Evolutionary conservation across 1,284 basidiomycete species (phyloP), one percentile per base, ranked within the genome.

Genomic region (Puccinia triticina): DNA sequence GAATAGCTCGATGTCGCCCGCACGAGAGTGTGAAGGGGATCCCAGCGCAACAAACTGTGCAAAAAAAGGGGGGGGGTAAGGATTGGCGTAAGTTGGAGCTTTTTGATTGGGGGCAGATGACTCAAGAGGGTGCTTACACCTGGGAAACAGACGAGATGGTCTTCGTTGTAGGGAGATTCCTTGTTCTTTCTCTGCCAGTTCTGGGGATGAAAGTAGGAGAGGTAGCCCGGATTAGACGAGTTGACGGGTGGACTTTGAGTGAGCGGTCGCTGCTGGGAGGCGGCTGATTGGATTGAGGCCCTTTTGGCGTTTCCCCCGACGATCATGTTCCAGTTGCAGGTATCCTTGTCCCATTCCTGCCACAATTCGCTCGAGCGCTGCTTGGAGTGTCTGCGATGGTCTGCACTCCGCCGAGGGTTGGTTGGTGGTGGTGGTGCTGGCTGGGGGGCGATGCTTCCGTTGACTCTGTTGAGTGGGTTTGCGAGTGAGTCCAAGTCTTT

Each of bases 141-240:
- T 46, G 78, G 78, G 55, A 80, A 80, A 50, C 69, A 72, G 50
- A 80, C 78, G 0, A 80, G 59, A 69, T 80, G 78, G 53, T 80
- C 78, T 72, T 80, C 69, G 14, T 50, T 34, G 57, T 64, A 59
- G 69, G 23, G n/a, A 11, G 67, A 72, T 53, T 71, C 48, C 26
- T 64, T 57, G 23, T 72, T 73, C 40, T 57, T 66, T 23, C 59
- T 80, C 40, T 80, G 67, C 55, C 78, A 69, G 69, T 72, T 72
- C 71, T 73, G 67, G 46, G 50, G 69, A 46, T 72, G 23, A 40
- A 80, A 73, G 53, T 80, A 80, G 0, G 78, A 80, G 43, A 80
- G 78, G 64, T 57, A 59, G 43, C 50, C 10, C 0, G 53, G 37
- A 21, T n/a, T 10, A 18, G 77, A n/a, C n/a, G n/a, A 57, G 26